phyloP scores from a whole-genome alignment of 202 grass and related monocot genomes.

The Carex arenaria region DNA sequence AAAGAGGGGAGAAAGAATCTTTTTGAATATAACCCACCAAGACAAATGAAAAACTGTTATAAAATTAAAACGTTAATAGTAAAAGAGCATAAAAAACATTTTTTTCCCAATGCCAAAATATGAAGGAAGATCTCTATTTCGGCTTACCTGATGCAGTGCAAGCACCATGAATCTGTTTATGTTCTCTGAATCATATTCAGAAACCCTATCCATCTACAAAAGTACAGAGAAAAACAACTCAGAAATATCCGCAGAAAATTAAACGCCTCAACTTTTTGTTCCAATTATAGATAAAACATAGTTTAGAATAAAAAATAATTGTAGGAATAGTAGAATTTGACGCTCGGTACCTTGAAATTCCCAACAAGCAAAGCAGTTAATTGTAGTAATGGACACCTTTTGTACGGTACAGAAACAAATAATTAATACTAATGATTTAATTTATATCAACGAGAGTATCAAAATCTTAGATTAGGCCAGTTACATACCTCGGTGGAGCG shows the following conservation, averaged over 20 bases:
- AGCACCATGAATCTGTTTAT: conserved; percentile 57
- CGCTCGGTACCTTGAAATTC: background rate
- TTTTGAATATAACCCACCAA: background rate
- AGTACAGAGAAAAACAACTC: background rate
- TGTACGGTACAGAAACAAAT: too few relatives aligned
- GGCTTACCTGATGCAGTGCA: conserved; percentile 63
- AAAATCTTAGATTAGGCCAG: too few relatives aligned
- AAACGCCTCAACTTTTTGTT: background rate
- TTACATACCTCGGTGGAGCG: too few relatives aligned
- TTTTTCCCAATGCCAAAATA: background rate
- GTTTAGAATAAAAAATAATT: background rate
- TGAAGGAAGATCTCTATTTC: background rate
- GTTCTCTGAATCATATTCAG: background rate
- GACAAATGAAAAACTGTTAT: background rate
- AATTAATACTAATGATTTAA: too few relatives aligned
- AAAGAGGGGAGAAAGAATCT: conserved; percentile 6
- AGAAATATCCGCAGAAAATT: background rate
- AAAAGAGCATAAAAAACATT: conserved; percentile 2
- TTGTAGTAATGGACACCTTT: too few relatives aligned
- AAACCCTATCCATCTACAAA: conserved; percentile 15
- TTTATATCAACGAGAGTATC: too few relatives aligned
- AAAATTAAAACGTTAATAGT: background rate
- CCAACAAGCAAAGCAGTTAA: background rate
- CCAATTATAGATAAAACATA: background rate
- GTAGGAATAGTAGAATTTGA: too few relatives aligned